These are phyloP conservation scores for Schrenkiella parvula DNA, from an alignment of 345 rosid genomes.

Conservation along the genomic window DNA sequence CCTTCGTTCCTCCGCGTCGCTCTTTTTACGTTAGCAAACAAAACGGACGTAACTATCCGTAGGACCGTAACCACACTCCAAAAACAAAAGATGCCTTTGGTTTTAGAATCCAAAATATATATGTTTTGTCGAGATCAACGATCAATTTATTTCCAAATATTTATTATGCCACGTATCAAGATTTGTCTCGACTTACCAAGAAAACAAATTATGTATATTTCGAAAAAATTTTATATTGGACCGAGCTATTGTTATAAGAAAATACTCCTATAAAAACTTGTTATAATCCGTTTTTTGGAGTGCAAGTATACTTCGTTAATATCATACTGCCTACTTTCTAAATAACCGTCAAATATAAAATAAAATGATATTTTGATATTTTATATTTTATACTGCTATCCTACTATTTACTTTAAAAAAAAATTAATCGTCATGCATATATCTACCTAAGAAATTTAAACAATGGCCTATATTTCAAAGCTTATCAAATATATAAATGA, in stretches of 20 bases:
- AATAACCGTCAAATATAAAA: neutral
- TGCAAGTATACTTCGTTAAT: too few species aligned
- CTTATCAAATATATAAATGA: too few species aligned
- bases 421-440: too few species aligned
- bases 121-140: constrained; percentile 1
- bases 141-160: neutral
- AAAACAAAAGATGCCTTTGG: constrained; percentile 19
- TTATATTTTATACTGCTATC: too few species aligned
- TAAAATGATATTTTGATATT: too few species aligned
- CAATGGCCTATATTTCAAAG: too few species aligned
- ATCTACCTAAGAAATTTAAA: too few species aligned
- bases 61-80: constrained; percentile 18
- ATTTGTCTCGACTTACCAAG: neutral
- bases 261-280: too few species aligned
- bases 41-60: constrained; percentile 28
- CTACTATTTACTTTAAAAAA: too few species aligned
- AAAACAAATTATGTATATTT: neutral
- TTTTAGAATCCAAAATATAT: neutral
- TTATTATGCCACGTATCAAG: constrained; percentile 13
- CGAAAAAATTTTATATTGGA: too few species aligned
- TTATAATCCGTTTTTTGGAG: too few species aligned
- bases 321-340: neutral
- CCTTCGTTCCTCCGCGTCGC: constrained; percentile 35
- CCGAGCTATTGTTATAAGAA: too few species aligned
- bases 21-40: constrained; percentile 30